Percentiles rank a stretch among this genome's conserved stretches.
These are phyloP conservation scores for Styphnolobium japonicum DNA, from an alignment of 306 rosid genomes.

Conservation along the genomic window DNA sequence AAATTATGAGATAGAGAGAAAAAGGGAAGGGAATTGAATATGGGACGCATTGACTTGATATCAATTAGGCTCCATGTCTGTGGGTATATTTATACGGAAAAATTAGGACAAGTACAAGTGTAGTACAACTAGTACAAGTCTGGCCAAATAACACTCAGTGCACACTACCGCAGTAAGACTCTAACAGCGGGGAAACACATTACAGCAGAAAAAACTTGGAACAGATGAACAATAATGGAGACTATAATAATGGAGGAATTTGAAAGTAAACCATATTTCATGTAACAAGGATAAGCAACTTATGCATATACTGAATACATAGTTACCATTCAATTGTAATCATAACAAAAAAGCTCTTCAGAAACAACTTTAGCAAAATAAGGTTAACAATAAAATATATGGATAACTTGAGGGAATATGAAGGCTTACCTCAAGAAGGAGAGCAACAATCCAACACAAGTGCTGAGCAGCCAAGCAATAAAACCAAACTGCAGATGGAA, in stretches of 20 bases:
- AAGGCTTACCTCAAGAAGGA: conserved; percentile 86
- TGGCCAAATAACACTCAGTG: no score
- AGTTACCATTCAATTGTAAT: not conserved
- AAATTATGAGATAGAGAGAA: no score
- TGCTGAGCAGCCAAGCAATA: conserved; percentile 98
- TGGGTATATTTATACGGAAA: no score
- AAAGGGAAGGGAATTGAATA: no score
- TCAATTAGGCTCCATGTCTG: no score
- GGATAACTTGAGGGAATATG: conserved; percentile 6
- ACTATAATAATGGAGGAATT: not conserved
- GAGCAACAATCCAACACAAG: conserved; percentile 91
- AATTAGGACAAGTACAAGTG: no score
- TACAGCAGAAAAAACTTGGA: not conserved
- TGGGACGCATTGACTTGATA: no score
- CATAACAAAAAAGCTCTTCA: not conserved
- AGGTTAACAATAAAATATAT: not conserved
- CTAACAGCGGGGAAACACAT: not conserved
- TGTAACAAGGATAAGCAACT: not conserved
- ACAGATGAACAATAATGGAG: not conserved
- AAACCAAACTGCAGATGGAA: conserved; percentile 78
- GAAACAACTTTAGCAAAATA: not conserved
- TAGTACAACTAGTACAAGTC: no score
- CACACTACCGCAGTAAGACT: no score
- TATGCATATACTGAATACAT: not conserved
- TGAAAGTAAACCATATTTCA: conserved; percentile 9